Evolutionary conservation across 2,329 filamentous ascomycete genomes (phyloP).

Genomic region (Calonectria leucothoes): DNA sequence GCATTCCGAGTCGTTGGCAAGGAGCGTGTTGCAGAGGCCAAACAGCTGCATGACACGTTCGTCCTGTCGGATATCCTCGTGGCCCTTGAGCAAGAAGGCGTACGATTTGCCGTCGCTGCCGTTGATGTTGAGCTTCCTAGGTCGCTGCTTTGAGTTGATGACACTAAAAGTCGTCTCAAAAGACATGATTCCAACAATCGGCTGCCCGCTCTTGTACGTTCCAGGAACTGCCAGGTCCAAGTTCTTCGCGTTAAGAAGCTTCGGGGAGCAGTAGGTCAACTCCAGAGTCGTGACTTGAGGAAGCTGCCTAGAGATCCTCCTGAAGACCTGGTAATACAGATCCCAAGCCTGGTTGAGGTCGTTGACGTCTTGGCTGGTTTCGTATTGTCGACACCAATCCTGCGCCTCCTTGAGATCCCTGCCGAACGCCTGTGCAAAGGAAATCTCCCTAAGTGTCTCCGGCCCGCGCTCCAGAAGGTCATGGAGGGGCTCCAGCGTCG

Average conservation of each 20-base stretch:
- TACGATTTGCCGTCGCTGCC: constrained; percentile 92
- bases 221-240: constrained; percentile 96
- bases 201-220: constrained; percentile 83
- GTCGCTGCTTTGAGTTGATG: constrained; percentile 96
- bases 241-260: constrained; percentile 85
- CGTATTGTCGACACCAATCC: constrained; percentile 95
- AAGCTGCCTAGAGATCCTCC: constrained; percentile 91
- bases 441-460: constrained; percentile 94
- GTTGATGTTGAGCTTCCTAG: constrained; percentile 86
- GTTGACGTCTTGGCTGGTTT: constrained; percentile 86
- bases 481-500: constrained; percentile 88
- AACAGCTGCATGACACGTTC: constrained; percentile 99
- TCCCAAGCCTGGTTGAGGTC: constrained; percentile 99
- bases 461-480: constrained; percentile 91
- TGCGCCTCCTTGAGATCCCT: constrained; percentile 94
- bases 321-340: constrained; percentile 98
- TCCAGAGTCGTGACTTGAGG: constrained; percentile 94
- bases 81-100: constrained; percentile 94
- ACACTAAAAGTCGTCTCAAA: constrained; percentile 93
- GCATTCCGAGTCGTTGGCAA: constrained; percentile 93
- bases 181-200: constrained; percentile 85
- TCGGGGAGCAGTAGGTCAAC: constrained; percentile 96
- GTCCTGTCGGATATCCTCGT: constrained; percentile 98
- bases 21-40: constrained; percentile 94
- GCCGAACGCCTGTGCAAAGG: constrained; percentile 97